Evolutionary conservation across 2,329 filamentous ascomycete species (phyloP), one percentile per base, ranked within the genome.

Genomic region (Xylaria sp.): DNA sequence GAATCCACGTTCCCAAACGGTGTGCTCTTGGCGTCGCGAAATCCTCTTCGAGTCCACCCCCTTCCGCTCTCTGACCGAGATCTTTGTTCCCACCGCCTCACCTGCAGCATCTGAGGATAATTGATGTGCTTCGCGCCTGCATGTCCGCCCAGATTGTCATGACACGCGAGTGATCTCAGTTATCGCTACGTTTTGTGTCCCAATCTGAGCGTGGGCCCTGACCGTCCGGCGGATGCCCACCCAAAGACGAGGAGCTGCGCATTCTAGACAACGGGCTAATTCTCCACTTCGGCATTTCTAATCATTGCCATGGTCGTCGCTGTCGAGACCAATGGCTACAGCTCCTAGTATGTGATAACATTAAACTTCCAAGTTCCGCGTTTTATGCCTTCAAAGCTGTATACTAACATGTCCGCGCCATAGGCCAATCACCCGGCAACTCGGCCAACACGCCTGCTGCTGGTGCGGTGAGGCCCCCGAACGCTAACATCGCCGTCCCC

Each of bases 361-460:
- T 52, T 38, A 15, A 49, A n/a, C 28, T 45, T 35, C 21, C n/a
- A n/a, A n/a, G n/a, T 15, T 40, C 23, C 57, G 11, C 55, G 35
- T 33, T n/a, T n/a, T 8, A 8, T 46, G 35, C 46, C 23, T 51
- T 38, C 33, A 40, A 28, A 51, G 40, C 57, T 42, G 15, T 5
- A 64, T 59, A 50, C 69, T 73, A 57, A 71, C 69, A 21, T 63
- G 46, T 45, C 47, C 63, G 55, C 50, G 58, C 58, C 40, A 40
- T 50, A 73, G 71, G 71, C 68, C 71, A 72, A 66, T 66, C 69
- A 51, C 58, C 67, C 51, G 71, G 70, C 71, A 70, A 68, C 67
- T 62, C 67, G 71, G 71, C 70, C 64, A 68, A 65, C 33, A 67
- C 68, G 59, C 59, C 70, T 35, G 45, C 67, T 40, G 54, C 63